Evolutionary conservation across 805 yeast genomes (phyloP).

Genomic region (Pichia kluyveri): DNA sequence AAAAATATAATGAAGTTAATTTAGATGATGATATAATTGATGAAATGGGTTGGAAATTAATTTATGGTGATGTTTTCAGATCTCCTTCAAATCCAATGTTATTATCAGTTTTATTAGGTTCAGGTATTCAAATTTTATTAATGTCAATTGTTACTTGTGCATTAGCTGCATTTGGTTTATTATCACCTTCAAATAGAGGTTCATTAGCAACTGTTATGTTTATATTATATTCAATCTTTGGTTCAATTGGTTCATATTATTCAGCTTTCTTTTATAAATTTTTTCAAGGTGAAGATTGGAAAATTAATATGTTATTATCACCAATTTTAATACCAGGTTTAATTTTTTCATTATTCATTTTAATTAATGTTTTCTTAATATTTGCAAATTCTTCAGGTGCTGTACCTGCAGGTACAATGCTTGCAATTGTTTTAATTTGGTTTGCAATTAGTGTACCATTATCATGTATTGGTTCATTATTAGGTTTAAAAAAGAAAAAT

Average conservation of each 20-base stretch:
- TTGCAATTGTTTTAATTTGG: constrained; percentile 79
- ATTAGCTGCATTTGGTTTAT: constrained; percentile 80
- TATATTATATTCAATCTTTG: constrained; percentile 70
- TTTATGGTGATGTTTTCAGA: constrained; percentile 92
- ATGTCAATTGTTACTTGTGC: constrained; percentile 66
- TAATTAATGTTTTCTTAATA: constrained; percentile 75
- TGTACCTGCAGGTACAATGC: constrained; percentile 83
- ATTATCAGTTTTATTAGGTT: constrained; percentile 75
- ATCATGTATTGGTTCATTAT: constrained; percentile 71
- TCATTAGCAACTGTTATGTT: constrained; percentile 86
- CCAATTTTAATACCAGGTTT: constrained; percentile 82
- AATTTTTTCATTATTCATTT: constrained; percentile 52
- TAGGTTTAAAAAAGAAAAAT: constrained; percentile 53
- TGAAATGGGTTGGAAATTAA: constrained; percentile 95
- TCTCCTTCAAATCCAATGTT: constrained; percentile 64
- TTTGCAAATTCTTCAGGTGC: constrained; percentile 84
- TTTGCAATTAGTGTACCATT: constrained; percentile 76
- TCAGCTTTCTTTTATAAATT: constrained; percentile 80
- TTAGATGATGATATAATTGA: constrained; percentile 81
- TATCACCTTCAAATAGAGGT: constrained; percentile 94
- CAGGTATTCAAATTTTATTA: constrained; percentile 75
- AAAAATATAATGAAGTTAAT: constrained; percentile 81
- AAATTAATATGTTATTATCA: constrained; percentile 70
- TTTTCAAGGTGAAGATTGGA: constrained; percentile 91
- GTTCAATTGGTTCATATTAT: constrained; percentile 78